A percentile compares a stretch with the other conserved stretches of the same genome.
Conservation (phyloP, 2,329 filamentous ascomycete species). For the Cladosporium oxysporum region DNA sequence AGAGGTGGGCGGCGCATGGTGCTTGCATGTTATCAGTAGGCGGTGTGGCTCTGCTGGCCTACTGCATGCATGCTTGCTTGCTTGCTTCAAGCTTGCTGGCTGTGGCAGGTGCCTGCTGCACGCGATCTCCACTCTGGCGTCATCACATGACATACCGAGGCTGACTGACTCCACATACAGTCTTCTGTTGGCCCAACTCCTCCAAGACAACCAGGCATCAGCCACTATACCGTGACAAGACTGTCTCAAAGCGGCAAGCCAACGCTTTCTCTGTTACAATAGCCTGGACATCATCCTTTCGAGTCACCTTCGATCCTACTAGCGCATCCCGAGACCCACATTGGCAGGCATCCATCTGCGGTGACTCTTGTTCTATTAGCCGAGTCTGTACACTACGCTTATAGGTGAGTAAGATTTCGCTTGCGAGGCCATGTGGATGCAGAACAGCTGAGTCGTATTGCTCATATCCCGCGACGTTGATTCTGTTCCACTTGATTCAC, state of each 20-base stretch:
- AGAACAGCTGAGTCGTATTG: background rate
- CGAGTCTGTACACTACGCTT: background rate
- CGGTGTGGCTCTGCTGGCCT: constrained; percentile 10
- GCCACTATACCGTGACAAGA: constrained; percentile 12
- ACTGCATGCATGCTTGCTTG: constrained; percentile 3
- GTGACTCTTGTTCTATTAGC: background rate
- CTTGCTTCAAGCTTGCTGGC: background rate
- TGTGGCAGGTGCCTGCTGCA: constrained; percentile 2
- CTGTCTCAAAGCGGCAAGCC: background rate
- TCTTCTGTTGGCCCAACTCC: background rate
- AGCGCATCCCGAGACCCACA: background rate
- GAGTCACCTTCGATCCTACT: background rate
- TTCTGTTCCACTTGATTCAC: background rate
- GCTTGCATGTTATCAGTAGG: constrained; percentile 14
- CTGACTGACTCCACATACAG: too few species aligned
- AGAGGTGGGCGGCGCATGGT: constrained; percentile 8
- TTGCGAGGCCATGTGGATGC: background rate
- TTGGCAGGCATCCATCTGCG: constrained; percentile 3
- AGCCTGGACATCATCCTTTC: background rate
- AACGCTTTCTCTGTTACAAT: background rate
- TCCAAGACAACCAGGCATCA: background rate
- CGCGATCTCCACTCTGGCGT: constrained; percentile 12
- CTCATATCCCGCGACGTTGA: background rate
- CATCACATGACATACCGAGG: background rate
- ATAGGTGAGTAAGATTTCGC: background rate